Percentiles rank a stretch among this genome's conserved stretches.
These are phyloP conservation scores for Hebeloma cylindrosporum DNA, from an alignment of 768 basidiomycete species.

Conservation along the genomic window DNA sequence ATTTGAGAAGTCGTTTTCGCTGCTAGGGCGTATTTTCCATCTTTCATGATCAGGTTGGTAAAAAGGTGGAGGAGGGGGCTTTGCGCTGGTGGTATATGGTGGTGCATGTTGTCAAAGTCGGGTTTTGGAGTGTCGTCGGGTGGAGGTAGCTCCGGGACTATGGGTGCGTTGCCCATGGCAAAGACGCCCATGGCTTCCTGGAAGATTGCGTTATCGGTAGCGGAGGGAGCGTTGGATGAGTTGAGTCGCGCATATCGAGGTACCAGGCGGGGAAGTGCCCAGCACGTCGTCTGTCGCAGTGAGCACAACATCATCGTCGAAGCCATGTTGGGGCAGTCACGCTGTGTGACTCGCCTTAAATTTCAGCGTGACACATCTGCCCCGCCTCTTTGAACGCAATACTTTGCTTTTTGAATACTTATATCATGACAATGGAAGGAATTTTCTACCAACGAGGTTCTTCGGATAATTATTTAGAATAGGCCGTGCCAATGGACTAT, in stretches of 20 bases:
- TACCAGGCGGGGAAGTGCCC: conserved; percentile 15
- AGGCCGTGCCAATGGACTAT: too few species aligned
- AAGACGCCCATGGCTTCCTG: conserved; percentile 20
- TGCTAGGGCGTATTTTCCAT: conserved; percentile 67
- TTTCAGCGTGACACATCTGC: background rate
- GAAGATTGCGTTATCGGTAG: conserved; percentile 12
- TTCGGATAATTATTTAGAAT: too few species aligned
- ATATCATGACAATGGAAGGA: too few species aligned
- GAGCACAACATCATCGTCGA: conserved; percentile 18
- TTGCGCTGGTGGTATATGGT: conserved; percentile 65
- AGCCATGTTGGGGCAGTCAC: conserved; percentile 4
- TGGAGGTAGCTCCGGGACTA: too few species aligned
- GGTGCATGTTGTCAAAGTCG: conserved; percentile 34
- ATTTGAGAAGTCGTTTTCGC: conserved; percentile 55
- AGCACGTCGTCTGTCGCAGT: conserved; percentile 18
- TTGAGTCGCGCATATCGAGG: conserved; percentile 19
- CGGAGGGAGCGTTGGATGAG: conserved; percentile 9
- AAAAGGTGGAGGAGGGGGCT: conserved; percentile 76
- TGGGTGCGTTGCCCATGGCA: too few species aligned
- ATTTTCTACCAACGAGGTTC: too few species aligned
- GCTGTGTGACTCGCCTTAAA: conserved; percentile 2
- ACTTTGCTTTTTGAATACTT: too few species aligned
- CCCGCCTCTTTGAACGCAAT: background rate
- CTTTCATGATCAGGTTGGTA: conserved; percentile 56
- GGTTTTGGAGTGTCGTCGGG: too few species aligned